Conservation (phyloP, 2,329 filamentous ascomycete genomes). For the Colletotrichum filicis region DNA sequence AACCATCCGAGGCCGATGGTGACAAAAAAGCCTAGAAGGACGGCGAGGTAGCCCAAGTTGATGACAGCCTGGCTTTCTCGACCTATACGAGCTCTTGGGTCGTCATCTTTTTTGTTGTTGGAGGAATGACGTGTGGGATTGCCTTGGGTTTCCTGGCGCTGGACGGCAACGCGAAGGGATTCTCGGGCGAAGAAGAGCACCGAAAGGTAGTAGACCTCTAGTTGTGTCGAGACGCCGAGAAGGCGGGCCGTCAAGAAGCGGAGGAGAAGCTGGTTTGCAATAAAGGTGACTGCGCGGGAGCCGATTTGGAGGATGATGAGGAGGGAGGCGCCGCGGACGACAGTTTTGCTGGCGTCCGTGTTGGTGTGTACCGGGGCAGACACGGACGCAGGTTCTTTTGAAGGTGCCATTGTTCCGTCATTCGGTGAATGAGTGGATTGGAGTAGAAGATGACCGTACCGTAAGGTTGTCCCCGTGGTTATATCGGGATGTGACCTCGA, state of each 20-base stretch:
- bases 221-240: constrained; percentile 86
- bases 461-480: not conserved
- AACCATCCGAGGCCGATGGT: constrained; percentile 72
- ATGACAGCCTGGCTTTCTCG: constrained; percentile 78
- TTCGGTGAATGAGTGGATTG: not conserved
- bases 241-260: constrained; percentile 87
- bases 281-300: constrained; percentile 90
- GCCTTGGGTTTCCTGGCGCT: constrained; percentile 67
- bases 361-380: not conserved
- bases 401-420: not conserved
- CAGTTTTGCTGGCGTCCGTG: constrained; percentile 38
- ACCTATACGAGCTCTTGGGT: constrained; percentile 41
- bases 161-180: constrained; percentile 89
- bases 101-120: constrained; percentile 39
- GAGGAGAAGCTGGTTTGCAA: constrained; percentile 90
- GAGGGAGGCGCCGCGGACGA: constrained; percentile 80
- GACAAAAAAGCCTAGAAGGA: constrained; percentile 74
- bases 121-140: constrained; percentile 28
- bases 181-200: constrained; percentile 96
- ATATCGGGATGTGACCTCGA: not conserved
- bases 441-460: not conserved
- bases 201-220: constrained; percentile 92
- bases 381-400: not conserved
- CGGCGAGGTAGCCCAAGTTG: constrained; percentile 87
- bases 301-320: constrained; percentile 88